Evolutionary conservation across 1,284 basidiomycete genomes (phyloP).

Genomic region (Sanghuangporus baumii): DNA sequence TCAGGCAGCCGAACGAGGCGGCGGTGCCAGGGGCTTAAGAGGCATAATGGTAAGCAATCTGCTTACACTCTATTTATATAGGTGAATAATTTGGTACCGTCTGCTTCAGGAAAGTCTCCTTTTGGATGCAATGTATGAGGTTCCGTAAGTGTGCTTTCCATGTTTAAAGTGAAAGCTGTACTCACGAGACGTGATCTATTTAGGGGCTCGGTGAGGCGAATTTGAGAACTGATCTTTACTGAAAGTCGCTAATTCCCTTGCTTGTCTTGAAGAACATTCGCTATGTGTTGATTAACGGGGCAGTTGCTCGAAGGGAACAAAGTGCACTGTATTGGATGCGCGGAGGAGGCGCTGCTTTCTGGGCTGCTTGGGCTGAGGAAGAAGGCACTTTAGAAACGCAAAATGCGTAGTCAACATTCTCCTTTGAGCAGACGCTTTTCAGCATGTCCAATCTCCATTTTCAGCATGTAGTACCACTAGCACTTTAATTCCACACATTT

Average conservation of each 20-base stretch:
- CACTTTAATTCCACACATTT: not conserved
- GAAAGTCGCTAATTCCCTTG: constrained; percentile 11
- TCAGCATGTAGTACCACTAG: not conserved
- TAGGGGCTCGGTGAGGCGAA: constrained; percentile 40
- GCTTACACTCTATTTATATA: not conserved
- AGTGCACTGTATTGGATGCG: constrained; percentile 57
- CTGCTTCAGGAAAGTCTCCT: constrained; percentile 53
- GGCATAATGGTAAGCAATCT: constrained; percentile 70
- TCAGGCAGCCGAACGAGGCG: constrained; percentile 74
- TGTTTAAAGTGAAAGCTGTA: not conserved
- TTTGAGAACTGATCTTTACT: not conserved
- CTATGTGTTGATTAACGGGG: constrained; percentile 56
- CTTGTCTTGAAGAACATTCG: constrained; percentile 41
- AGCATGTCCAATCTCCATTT: not conserved
- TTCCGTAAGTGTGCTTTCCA: constrained; percentile 57
- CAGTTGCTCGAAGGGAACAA: constrained; percentile 43
- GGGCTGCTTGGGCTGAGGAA: constrained; percentile 49
- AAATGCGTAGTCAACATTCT: not conserved
- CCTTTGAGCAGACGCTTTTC: not conserved
- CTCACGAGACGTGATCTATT: not conserved
- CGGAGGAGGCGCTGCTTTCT: constrained; percentile 48
- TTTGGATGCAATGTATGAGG: constrained; percentile 88
- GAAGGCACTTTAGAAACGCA: constrained; percentile 27
- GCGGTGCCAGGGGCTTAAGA: constrained; percentile 85
- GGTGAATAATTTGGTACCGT: constrained; percentile 31